These are phyloP conservation scores for Ophiocordyceps unilateralis DNA, from an alignment of 2,329 filamentous ascomycete species.

Conservation along the genomic window DNA sequence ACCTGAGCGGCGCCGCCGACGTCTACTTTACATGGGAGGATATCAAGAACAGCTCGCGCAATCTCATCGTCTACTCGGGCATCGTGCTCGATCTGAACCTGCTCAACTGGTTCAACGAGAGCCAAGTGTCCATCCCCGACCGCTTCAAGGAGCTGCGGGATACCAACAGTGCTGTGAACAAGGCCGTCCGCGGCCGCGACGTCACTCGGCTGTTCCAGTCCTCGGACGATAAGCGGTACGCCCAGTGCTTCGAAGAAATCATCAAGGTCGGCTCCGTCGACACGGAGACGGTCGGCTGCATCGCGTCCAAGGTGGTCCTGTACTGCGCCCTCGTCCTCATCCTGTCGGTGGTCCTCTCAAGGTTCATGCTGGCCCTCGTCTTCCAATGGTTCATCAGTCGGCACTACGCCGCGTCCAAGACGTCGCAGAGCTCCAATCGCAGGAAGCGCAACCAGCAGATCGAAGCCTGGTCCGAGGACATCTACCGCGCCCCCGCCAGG, in stretches of 20 bases:
- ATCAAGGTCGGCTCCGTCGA: constrained; percentile 94
- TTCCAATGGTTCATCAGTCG: constrained; percentile 96
- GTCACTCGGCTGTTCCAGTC: constrained; percentile 78
- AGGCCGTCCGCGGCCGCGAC: constrained; percentile 62
- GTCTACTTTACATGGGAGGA: constrained; percentile 97
- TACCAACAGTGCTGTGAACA: constrained; percentile 40
- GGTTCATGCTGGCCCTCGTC: constrained; percentile 74
- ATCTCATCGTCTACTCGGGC: constrained; percentile 86
- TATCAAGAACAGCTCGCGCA: constrained; percentile 72
- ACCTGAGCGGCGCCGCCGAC: constrained; percentile 53
- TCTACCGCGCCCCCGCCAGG: constrained; percentile 78
- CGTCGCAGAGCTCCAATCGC: constrained; percentile 62
- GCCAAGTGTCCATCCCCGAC: constrained; percentile 57
- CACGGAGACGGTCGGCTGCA: constrained; percentile 90
- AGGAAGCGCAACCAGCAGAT: constrained; percentile 85
- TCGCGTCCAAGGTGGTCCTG: constrained; percentile 90
- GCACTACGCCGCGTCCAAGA: constrained; percentile 70
- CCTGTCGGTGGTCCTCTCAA: constrained; percentile 67
- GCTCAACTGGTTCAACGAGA: constrained; percentile 74
- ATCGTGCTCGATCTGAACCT: constrained; percentile 83
- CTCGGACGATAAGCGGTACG: constrained; percentile 60
- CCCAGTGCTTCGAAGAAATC: constrained; percentile 78
- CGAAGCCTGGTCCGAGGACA: constrained; percentile 95
- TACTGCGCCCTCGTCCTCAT: constrained; percentile 90
- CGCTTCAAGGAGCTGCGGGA: constrained; percentile 68